Base-by-base conservation (phyloP, 495 filamentous ascomycete species). In the Trichocladium uniseriatum region DNA sequence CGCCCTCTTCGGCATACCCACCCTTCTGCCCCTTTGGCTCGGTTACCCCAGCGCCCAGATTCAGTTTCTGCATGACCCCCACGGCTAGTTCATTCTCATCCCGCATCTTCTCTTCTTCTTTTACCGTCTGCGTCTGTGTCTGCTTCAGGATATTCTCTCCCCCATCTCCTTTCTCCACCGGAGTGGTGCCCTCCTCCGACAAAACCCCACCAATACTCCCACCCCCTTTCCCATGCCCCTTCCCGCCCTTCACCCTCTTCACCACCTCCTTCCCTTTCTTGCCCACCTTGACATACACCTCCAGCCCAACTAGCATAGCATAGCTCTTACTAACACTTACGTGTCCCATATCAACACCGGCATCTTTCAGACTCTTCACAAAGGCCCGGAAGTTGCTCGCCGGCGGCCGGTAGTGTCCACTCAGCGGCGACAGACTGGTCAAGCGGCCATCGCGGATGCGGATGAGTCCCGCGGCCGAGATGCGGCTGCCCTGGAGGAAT, bases 361-460 rank as follows among this genome's bases (percentile, higher is more conserved):
- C 76, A 4, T 84, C 78, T 45, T 80, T 79, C 1, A 96, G 71
- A 2, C 76, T 75, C 38, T 79, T 76, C 2, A 95, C 73, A 49
- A 95, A 95, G 15, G 82, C 79, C 11, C 82, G 76, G 57, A 96
- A 94, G 57, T 89, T 94, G 46, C 77, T 65, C 1, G 74, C 73
- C 0, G 90, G 86, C 1, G 90, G 90, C 11, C 87, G 79, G 66
- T 96, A 96, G 65, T 96, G 90, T 1, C 90, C 90, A 48, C 79
- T 84, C 1, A 87, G 65, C 35, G 77, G 71, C 9, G 66, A 75
- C 19, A 79, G 65, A 37, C 62, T 72, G 9, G 71, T 64, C 27
- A 96, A 55, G 31, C 84, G 78, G 10, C 90, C 90, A 49, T 89
- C 72, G 54, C 84, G 84, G 41, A 95, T 81, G 61, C 84, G 89